Evolutionary conservation across 108 stramenopile genomes (phyloP).

Genomic region (Epithemia pelagica): DNA sequence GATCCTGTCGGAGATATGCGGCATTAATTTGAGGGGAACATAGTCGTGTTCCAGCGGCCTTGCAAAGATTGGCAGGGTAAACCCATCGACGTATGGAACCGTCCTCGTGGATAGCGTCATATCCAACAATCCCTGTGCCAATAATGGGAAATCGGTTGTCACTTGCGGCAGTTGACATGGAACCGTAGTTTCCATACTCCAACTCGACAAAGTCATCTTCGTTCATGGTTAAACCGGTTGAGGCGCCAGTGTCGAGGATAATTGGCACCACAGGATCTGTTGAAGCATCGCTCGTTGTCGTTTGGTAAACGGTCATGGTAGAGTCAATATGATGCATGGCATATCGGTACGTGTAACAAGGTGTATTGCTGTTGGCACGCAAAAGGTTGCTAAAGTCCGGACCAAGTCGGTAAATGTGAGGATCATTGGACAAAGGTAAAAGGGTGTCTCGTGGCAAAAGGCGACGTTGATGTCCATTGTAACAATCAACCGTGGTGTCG

Average conservation of each 20-base stretch:
- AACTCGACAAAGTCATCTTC: background rate
- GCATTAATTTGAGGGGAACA: background rate
- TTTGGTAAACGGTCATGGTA: too few relatives aligned
- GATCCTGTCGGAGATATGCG: background rate
- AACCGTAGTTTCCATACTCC: background rate
- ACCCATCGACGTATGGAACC: background rate
- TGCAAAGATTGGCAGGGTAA: background rate
- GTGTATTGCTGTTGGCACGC: too few relatives aligned
- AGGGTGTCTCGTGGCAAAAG: too few relatives aligned
- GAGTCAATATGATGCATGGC: too few relatives aligned
- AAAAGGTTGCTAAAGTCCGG: too few relatives aligned
- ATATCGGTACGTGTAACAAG: too few relatives aligned
- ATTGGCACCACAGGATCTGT: background rate
- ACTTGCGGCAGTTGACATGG: background rate
- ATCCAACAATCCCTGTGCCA: background rate
- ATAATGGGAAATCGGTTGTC: background rate
- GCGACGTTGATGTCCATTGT: too few relatives aligned
- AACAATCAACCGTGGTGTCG: too few relatives aligned
- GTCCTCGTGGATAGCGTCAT: background rate
- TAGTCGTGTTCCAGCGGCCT: background rate
- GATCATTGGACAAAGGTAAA: too few relatives aligned
- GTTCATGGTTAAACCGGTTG: background rate
- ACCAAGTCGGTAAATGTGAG: too few relatives aligned
- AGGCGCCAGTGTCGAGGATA: constrained; percentile 9
- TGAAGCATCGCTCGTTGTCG: too few relatives aligned